These are phyloP conservation scores for Blastobotrys terrestris DNA, from an alignment of 805 yeast species.

Conservation along the genomic window DNA sequence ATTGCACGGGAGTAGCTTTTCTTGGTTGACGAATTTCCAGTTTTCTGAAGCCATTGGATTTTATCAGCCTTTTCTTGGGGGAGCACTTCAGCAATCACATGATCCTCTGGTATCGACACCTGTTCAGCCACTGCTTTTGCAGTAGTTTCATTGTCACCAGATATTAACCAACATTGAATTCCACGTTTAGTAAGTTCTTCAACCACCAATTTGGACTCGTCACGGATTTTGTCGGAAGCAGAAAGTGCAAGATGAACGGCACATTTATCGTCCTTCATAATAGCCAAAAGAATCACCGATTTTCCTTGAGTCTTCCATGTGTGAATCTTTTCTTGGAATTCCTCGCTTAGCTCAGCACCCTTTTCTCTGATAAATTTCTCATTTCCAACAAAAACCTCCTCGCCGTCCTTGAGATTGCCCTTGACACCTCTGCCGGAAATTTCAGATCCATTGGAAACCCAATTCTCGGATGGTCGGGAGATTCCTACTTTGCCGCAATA, in stretches of 20 bases:
- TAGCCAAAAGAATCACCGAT: slow-evolving; percentile 54
- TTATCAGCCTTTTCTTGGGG: slow-evolving; percentile 67
- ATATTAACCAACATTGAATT: slow-evolving; percentile 65
- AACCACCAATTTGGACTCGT: slow-evolving; percentile 52
- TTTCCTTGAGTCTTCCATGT: slow-evolving; percentile 60
- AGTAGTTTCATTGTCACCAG: slow-evolving; percentile 65
- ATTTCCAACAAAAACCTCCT: slow-evolving; percentile 44
- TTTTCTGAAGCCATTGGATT: slow-evolving; percentile 48
- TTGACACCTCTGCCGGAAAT: slow-evolving; percentile 55
- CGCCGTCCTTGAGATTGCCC: slow-evolving; percentile 33
- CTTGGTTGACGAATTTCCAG: slow-evolving; percentile 25
- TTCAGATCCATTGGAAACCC: slow-evolving; percentile 43
- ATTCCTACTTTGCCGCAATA: slow-evolving; percentile 20
- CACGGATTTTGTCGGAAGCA: slow-evolving; percentile 48
- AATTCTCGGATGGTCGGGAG: neutral
- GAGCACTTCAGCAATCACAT: slow-evolving; percentile 62
- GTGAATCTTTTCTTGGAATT: slow-evolving; percentile 33
- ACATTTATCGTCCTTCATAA: slow-evolving; percentile 27
- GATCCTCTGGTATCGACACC: slow-evolving; percentile 46
- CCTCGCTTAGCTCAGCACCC: slow-evolving; percentile 34
- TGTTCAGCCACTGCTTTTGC: slow-evolving; percentile 62
- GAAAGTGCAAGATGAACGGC: slow-evolving; percentile 45
- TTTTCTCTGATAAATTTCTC: slow-evolving; percentile 51
- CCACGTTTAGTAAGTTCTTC: slow-evolving; percentile 34
- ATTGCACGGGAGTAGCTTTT: slow-evolving; percentile 27